Evolutionary conservation across 345 rosid genomes (phyloP).

Genomic region (Linum tenue): DNA sequence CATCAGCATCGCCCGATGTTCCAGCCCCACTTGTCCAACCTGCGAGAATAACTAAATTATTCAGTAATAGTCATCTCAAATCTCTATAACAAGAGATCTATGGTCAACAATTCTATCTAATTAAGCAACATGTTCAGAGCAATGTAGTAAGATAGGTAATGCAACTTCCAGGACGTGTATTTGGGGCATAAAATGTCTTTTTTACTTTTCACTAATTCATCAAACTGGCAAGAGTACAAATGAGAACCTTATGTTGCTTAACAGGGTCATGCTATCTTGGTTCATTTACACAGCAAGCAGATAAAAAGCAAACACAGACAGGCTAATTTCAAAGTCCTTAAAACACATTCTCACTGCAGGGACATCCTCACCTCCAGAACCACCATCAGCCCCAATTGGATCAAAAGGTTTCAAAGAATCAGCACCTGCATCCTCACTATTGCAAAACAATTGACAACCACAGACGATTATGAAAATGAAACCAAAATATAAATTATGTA

Average conservation of each 20-base stretch:
- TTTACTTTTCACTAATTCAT: not conserved
- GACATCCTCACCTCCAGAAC: constrained; percentile 50
- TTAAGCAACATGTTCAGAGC: not conserved
- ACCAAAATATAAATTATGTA: not conserved
- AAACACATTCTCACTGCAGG: constrained; percentile 6
- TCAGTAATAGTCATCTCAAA: not conserved
- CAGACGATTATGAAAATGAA: constrained; percentile 15
- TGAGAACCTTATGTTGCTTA: not conserved
- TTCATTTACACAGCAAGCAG: not conserved
- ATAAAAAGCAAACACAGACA: not conserved
- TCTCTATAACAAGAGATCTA: not conserved
- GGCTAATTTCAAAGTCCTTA: not conserved
- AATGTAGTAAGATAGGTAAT: no score
- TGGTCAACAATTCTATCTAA: not conserved
- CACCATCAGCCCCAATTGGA: constrained; percentile 54
- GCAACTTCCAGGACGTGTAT: not conserved
- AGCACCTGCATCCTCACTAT: constrained; percentile 55
- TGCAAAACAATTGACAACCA: constrained; percentile 13
- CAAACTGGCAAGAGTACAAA: not conserved
- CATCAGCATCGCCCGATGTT: constrained; percentile 48
- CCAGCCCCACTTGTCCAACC: constrained; percentile 61
- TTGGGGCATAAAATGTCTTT: not conserved
- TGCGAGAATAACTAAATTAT: constrained; percentile 12
- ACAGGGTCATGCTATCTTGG: not conserved
- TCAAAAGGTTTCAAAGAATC: constrained; percentile 57